phyloP scores from a whole-genome alignment of 208 protist species.

The Crithidia brevicula region DNA sequence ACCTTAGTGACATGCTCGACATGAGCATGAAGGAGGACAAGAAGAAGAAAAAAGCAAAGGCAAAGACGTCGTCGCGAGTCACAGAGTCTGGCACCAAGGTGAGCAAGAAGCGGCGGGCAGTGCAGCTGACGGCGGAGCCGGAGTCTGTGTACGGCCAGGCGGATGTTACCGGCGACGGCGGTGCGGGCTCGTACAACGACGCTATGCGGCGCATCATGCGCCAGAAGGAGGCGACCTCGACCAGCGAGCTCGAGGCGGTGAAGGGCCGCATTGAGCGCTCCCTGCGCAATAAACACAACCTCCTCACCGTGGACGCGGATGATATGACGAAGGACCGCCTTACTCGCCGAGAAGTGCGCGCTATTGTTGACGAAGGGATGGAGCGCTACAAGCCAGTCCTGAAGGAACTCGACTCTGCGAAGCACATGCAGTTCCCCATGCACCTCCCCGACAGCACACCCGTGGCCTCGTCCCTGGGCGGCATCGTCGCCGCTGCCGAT shows the following conservation, averaged over 20 bases:
- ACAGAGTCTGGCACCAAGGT: constrained; percentile 41
- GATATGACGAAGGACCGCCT: constrained; percentile 64
- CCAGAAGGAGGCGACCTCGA: constrained; percentile 24
- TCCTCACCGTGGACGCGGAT: constrained; percentile 78
- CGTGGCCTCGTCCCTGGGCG: constrained; percentile 69
- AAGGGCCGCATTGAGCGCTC: constrained; percentile 51
- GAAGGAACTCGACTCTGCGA: constrained; percentile 61
- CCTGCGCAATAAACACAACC: constrained; percentile 71
- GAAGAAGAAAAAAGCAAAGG: constrained; percentile 49
- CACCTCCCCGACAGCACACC: constrained; percentile 73
- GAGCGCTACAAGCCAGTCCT: constrained; percentile 81
- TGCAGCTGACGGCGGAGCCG: constrained; percentile 48
- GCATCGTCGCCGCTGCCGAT: constrained; percentile 63
- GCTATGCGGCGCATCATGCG: constrained; percentile 58
- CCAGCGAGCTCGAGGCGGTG: constrained; percentile 30
- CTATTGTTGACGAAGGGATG: constrained; percentile 69
- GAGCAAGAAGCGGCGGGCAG: constrained; percentile 45
- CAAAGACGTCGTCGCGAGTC: constrained; percentile 41
- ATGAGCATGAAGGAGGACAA: constrained; percentile 55
- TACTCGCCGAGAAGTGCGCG: constrained; percentile 66
- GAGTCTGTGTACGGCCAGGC: constrained; percentile 72
- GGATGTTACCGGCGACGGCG: constrained; percentile 31
- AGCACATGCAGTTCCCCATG: constrained; percentile 87
- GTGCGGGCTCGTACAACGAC: constrained; percentile 37
- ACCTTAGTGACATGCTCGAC: constrained; percentile 89